These are phyloP conservation scores for Acanthochlamys bracteata DNA, from an alignment of 106 monocot genomes.

Conservation along the genomic window DNA sequence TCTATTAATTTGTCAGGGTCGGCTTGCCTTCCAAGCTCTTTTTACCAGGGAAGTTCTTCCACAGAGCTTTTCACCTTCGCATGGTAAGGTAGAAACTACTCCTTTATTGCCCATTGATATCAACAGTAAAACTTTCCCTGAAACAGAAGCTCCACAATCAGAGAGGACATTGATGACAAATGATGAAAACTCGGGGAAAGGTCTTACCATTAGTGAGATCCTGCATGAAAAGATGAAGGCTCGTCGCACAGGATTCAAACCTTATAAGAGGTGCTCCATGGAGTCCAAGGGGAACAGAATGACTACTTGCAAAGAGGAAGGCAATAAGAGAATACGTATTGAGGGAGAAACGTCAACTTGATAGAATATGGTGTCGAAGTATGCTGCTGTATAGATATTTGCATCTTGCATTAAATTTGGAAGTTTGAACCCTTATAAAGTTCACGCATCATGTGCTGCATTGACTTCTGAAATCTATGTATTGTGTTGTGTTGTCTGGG, in stretches of 20 bases:
- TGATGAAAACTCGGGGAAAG: neutral
- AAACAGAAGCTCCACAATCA: neutral
- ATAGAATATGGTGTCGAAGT: too few species aligned
- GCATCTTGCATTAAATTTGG: too few species aligned
- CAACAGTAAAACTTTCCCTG: conserved; percentile 18
- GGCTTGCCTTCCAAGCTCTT: conserved; percentile 75
- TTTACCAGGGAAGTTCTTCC: conserved; percentile 73
- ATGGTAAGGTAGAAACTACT: conserved; percentile 13
- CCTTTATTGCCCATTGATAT: conserved; percentile 29
- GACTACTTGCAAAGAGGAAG: conserved; percentile 27
- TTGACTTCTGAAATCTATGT: too few species aligned
- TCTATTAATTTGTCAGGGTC: conserved; percentile 56
- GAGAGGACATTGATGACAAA: neutral
- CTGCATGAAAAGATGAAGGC: conserved; percentile 31
- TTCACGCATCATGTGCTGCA: too few species aligned
- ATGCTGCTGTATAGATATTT: too few species aligned
- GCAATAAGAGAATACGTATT: conserved; percentile 58
- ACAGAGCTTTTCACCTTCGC: conserved; percentile 76
- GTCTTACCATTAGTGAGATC: conserved; percentile 13
- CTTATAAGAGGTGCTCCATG: conserved; percentile 79
- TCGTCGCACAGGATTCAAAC: conserved; percentile 70
- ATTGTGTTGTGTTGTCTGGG: too few species aligned
- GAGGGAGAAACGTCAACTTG: conserved; percentile 48
- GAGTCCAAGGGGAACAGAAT: conserved; percentile 40
- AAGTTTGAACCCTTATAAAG: too few species aligned